Conservation (phyloP, 495 filamentous ascomycete species). For the Parachaetomium inaequale region DNA sequence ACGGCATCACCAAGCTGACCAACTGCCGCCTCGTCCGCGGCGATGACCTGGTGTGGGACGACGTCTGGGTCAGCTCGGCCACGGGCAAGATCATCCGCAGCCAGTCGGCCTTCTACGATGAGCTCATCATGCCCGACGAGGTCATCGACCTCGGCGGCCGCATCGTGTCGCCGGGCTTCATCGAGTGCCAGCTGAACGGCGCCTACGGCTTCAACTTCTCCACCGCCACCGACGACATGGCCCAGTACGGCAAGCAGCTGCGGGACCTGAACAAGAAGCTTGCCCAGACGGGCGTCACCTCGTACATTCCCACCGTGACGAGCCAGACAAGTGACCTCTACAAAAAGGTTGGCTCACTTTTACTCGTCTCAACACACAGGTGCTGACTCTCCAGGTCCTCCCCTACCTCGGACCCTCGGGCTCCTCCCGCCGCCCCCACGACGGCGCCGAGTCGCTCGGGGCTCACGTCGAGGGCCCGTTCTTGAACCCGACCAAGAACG, state of each 20-base stretch:
- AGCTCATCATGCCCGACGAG: slow-evolving; percentile 55
- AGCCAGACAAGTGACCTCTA: slow-evolving; percentile 69
- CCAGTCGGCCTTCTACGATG: slow-evolving; percentile 71
- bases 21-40: slow-evolving; percentile 70
- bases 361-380: neutral
- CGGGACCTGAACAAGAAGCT: slow-evolving; percentile 63
- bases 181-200: slow-evolving; percentile 84
- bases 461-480: slow-evolving; percentile 86
- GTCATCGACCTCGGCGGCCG: slow-evolving; percentile 71
- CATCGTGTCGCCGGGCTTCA: slow-evolving; percentile 75
- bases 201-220: slow-evolving; percentile 86
- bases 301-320: slow-evolving; percentile 75
- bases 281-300: slow-evolving; percentile 74
- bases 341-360: slow-evolving; percentile 43
- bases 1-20: slow-evolving; percentile 74
- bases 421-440: slow-evolving; percentile 43
- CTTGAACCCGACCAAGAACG: slow-evolving; percentile 65
- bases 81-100: slow-evolving; percentile 73
- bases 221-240: slow-evolving; percentile 58
- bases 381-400: slow-evolving; percentile 48
- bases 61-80: slow-evolving; percentile 73
- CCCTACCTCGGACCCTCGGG: slow-evolving; percentile 70
- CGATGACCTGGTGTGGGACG: slow-evolving; percentile 60
- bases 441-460: slow-evolving; percentile 75
- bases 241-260: slow-evolving; percentile 63